Evolutionary conservation across 176 grass and related monocot species (phyloP), one percentile per base, ranked within the genome.

Genomic region (Carex cristatella): DNA sequence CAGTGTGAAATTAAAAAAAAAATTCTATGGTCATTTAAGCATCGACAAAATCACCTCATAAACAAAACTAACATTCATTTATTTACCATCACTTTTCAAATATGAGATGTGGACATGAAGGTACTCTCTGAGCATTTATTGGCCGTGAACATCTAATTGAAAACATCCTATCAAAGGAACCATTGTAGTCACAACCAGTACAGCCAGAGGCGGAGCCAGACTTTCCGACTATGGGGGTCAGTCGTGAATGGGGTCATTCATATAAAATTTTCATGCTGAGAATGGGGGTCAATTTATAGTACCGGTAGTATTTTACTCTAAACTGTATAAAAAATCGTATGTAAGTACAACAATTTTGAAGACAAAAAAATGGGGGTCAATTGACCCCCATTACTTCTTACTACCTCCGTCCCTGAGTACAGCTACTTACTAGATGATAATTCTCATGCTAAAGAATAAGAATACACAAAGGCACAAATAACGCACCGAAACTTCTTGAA

Each of bases 401-500:
- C 33, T 35, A 35, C 33, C 33, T 35, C 33, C 33, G 33, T 35
- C 38, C 38, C 38, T 40, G 38, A 57, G 30, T 10, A 33, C 27
- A 79, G 53, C 54, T 77, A 27, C 46, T 55, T 58, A 31, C 7
- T 49, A 72, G 10, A 79, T 33, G 53, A 78, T 58, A 79, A 35
- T 35, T 14, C 40, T 55, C 53, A 18, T 57, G 13, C 28, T 79
- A 58, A 72, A 79, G 53, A 79, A 58, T 14, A 79, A 79, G 28
- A 54, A 79, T 63, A 69, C 80, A 83, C 57, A 51, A 14, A 83
- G 44, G 13, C 38, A 59, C 61, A n/a, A 42, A 30, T 83, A 91
- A 98, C 96, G 89, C 88, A 95, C 96, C 51, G 91, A 90, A 73
- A 91, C 89, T 87, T 84, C 81, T 87, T 88, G 84, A 71, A 98